Base-by-base conservation (phyloP, 495 filamentous ascomycete species). In the Aspergillus leporis region DNA sequence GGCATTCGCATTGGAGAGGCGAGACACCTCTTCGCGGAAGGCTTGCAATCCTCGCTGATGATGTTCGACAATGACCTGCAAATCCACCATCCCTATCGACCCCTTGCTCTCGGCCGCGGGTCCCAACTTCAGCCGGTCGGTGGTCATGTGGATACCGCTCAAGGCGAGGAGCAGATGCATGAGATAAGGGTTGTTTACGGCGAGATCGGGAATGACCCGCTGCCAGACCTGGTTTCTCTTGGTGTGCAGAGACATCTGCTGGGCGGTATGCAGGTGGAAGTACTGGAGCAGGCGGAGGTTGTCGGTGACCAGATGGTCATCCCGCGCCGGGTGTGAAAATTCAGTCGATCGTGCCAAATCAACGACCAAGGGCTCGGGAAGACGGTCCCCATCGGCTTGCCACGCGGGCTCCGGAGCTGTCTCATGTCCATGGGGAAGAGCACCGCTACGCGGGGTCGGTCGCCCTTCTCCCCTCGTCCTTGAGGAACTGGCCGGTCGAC, bases 21-120 rank as follows among this genome's bases (percentile, higher is more conserved):
- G 25, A 14, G 51, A 32, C 5, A 71, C 49, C 21, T 47, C 61
- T 36, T 65, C 56, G n/a, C 64, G 55, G 7, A 71, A 51, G 6
- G 66, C 68, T 12, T 60, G 46, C 16, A 71, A 54, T 1, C 68
- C 66, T 50, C 53, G 45, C 54, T 71, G 68, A 40, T 71, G 64
- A 41, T 71, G 66, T 47, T 65, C 63, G 31, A 69, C 53, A 1
- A 71, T 41, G 9, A 12, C 12, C 18, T 52, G 51, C 36, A 66
- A 40, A 13, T 40, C 36, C 3, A 40, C 12, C 3, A 13, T 40
- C 36, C 3, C 9, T 12, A n/a, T 12, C 12, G 3, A 9, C 2
- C 36, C 36, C 9, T 13, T 12, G 16, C 36, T n/a, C n/a, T n/a
- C n/a, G n/a, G n/a, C n/a, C n/a, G n/a, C n/a, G n/a, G n/a, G n/a